A percentile compares a stretch with the other conserved stretches of the same genome.
Conservation (phyloP, 352 stramenopile genomes). For the Phytophthora pinifolia region DNA sequence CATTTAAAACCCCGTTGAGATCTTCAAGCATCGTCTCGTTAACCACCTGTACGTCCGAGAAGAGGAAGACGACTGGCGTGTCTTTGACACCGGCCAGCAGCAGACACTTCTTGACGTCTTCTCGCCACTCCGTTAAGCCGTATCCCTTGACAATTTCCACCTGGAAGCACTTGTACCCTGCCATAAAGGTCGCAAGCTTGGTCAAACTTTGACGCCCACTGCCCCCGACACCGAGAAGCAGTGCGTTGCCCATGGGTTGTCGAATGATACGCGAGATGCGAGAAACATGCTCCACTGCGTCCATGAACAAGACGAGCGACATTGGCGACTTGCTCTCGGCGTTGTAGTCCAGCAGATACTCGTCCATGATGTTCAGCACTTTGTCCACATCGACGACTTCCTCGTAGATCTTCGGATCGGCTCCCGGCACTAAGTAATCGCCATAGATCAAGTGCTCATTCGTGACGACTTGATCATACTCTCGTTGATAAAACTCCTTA, state of each 20-base stretch:
- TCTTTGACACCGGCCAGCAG: conserved; percentile 91
- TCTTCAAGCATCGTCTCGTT: conserved; percentile 96
- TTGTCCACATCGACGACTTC: conserved; percentile 87
- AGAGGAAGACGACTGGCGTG: conserved; percentile 92
- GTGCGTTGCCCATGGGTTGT: conserved; percentile 86
- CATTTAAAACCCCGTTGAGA: conserved; percentile 95
- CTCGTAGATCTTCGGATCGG: conserved; percentile 87
- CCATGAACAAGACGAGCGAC: conserved; percentile 89
- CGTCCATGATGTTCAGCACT: conserved; percentile 84
- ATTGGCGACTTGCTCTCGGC: conserved; percentile 91
- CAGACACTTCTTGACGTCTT: conserved; percentile 92
- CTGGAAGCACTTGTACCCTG: conserved; percentile 92
- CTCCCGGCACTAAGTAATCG: conserved; percentile 80
- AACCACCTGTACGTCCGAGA: conserved; percentile 94
- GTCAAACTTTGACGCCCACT: conserved; percentile 93
- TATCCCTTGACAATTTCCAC: conserved; percentile 96
- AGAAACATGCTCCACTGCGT: conserved; percentile 86
- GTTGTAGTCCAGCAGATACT: conserved; percentile 91
- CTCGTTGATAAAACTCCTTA: conserved; percentile 71
- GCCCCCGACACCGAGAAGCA: conserved; percentile 92
- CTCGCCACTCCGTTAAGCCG: conserved; percentile 91
- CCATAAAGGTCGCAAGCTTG: conserved; percentile 92
- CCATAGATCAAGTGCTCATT: conserved; percentile 78
- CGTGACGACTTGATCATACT: conserved; percentile 81
- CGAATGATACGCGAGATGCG: conserved; percentile 81